Evolutionary conservation across 1,284 basidiomycete species (phyloP), one percentile per base, ranked within the genome.

Genomic region (Marasmius oreades): DNA sequence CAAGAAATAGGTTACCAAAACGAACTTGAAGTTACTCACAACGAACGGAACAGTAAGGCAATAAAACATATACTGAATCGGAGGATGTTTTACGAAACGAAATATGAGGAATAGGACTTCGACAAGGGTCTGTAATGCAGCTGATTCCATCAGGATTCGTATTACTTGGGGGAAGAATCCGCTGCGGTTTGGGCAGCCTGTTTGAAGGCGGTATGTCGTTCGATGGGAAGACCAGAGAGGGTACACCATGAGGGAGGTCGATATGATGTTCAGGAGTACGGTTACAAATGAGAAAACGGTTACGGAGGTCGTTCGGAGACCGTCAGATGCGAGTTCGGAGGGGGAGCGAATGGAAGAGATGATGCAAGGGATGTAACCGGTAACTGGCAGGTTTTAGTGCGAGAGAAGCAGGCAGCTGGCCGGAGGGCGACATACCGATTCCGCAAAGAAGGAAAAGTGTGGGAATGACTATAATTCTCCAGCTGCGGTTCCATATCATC

Each of bases 401-500:
- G 23, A 5, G 10, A 10, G 20, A 7, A 23, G 5, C 8, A 16
- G 2, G 6, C 16, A 24, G 28, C 28, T 10, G 28, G 28, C n/a
- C n/a, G n/a, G n/a, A n/a, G n/a, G n/a, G n/a, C 11, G 4, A 31
- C 51, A 34, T 39, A 39, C 51, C 51, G 12, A n/a, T 52, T 26
- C 20, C n/a, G n/a, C n/a, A 16, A 20, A 52, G 14, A 22, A 52
- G 22, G 16, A 52, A 4, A 16, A 42, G 14, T 14, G 22, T 7
- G 16, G 37, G 52, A 28, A 53, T 18, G 10, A 26, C 18, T n/a
- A 53, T 42, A 14, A 53, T 20, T n/a, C 31, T 42, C 37, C 36
- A 53, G 39, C 28, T 44, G n/a, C 28, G 39, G 52, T 26, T 10
- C 52, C 52, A 53, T 20, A 53, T 36, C 16, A 53, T 24, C 52